phyloP scores from a whole-genome alignment of 371 early-diverging fungal genomes.

The Mucor piriformis region DNA sequence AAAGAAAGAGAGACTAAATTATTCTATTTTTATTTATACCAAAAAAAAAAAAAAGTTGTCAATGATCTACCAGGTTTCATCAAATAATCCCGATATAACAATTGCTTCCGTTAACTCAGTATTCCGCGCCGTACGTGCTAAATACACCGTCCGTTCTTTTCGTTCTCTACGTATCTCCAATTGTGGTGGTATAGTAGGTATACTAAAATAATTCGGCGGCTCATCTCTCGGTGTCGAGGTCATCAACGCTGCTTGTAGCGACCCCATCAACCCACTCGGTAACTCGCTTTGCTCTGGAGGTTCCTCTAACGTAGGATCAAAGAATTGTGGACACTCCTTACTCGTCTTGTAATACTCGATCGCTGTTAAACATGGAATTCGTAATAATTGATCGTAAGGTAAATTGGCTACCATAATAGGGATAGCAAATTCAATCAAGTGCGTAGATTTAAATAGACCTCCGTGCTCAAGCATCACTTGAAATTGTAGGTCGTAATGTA shows the following conservation, averaged over 20 bases:
- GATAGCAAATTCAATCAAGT: slow-evolving; percentile 38
- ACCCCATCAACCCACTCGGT: slow-evolving; percentile 25
- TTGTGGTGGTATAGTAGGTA: slow-evolving; percentile 41
- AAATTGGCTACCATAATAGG: slow-evolving; percentile 49
- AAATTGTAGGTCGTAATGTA: slow-evolving; percentile 46
- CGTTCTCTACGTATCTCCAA: slow-evolving; percentile 37
- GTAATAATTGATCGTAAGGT: slow-evolving; percentile 42
- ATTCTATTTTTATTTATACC: neutral
- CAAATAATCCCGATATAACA: slow-evolving; percentile 35
- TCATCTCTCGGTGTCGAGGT: slow-evolving; percentile 41
- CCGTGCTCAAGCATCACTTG: slow-evolving; percentile 32
- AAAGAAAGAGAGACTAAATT: neutral
- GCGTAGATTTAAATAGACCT: slow-evolving; percentile 36
- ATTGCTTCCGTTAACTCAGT: slow-evolving; percentile 36
- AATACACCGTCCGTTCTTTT: slow-evolving; percentile 39
- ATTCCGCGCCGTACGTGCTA: slow-evolving; percentile 35
- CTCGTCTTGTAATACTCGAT: slow-evolving; percentile 35
- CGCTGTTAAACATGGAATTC: slow-evolving; percentile 43
- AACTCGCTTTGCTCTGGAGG: slow-evolving; percentile 35
- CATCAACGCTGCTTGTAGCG: slow-evolving; percentile 26
- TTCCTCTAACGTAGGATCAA: slow-evolving; percentile 43
- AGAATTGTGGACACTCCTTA: slow-evolving; percentile 43
- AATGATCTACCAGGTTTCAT: slow-evolving; percentile 37
- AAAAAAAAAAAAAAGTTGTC: neutral
- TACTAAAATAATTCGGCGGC: slow-evolving; percentile 50